Evolutionary conservation across 1,284 basidiomycete species (phyloP), one percentile per base, ranked within the genome.

Genomic region (Tilletia setariae): DNA sequence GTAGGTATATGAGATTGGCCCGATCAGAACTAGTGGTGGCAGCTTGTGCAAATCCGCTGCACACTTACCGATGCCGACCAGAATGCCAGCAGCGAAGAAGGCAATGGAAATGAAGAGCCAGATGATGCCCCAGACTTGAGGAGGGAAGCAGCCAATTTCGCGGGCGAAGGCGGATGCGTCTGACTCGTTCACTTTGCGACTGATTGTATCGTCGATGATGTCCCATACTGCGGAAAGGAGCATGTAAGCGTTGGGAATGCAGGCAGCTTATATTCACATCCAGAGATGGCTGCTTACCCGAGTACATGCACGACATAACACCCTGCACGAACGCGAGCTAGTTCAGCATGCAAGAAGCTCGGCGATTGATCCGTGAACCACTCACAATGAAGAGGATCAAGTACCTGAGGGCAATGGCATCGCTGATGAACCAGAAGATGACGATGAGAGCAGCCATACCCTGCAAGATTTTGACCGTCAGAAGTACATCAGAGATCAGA

Each of bases 351-450:
- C 35, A 11, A 40, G 11, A 4, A 4, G 35, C 35, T 40, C 35
- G 35, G 11, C 35, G 6, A 40, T 4, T 11, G 4, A 11, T 40
- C 6, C 35, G 35, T 40, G 35, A 4, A 40, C 11, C 35, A 73
- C 94, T 91, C n/a, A 94, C 94, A 67, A 96, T 89, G 83, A 97
- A 98, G 11, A 97, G 85, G 25, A 97, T 87, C 87, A 94, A 78
- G 78, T 85, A 87, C 2, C 85, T 78, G 44, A 83, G 65, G 19
- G 82, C 66, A 43, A 75, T 44, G 21, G 67, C 69, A 67, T 71
- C 68, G 8, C 71, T 73, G 15, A 80, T 72, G 30, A 74, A 65
- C 68, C 73, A 71, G 62, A 74, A 76, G n/a, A 71, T 62, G 19
- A 82, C 77, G 51, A 81, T 76, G 8, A 80, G 51, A 0, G 77